Evolutionary conservation across 306 rosid species (phyloP), one percentile per base, ranked within the genome.

Genomic region (Sphenostylis stenocarpa): DNA sequence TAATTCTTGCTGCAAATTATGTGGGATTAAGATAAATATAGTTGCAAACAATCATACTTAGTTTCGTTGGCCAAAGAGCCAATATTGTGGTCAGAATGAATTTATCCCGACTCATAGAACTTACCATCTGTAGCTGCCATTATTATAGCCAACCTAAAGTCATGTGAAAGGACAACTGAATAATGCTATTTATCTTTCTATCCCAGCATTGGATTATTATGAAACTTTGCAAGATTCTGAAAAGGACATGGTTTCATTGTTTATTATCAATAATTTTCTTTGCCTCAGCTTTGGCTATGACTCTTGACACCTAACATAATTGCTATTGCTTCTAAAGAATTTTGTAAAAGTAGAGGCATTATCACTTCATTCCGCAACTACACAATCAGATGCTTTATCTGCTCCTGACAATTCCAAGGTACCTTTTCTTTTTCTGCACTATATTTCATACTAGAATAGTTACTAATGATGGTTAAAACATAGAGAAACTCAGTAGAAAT

Each of bases 361-460:
- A 49, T 80, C 75, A 16, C 70, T 58, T 36, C 52, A 16, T 48
- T 58, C 83, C 34, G 77, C 74, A 70, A 1, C 80, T 12, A 62
- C 57, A 28, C 84, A 78, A 62, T 82, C 78, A 7, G 83, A 82
- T 68, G 82, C 85, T 73, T 70, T 73, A 58, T 73, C 82, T 10
- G 62, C 77, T 24, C 83, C 75, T 61, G 76, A 73, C 70, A 76
- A 21, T 66, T 80, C 75, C 17, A 85, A 84, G 87, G 97, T 92
- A 86, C 69, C 72, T 45, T 33, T 17, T 43, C 26, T 77, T 67
- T n/a, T 36, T 44, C 16, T 62, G 31, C 43, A 53, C 66, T 44
- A 11, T 23, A 21, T 39, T 5, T 53, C 17, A 0, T 58, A 33
- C 53, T 5, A 47, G 28, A 36, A 34, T 71, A 16, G 31, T 24